Percentiles rank a stretch among this genome's conserved stretches.
phyloP scores from a whole-genome alignment of 2,329 filamentous ascomycete genomes.

The Penicillium sp. region DNA sequence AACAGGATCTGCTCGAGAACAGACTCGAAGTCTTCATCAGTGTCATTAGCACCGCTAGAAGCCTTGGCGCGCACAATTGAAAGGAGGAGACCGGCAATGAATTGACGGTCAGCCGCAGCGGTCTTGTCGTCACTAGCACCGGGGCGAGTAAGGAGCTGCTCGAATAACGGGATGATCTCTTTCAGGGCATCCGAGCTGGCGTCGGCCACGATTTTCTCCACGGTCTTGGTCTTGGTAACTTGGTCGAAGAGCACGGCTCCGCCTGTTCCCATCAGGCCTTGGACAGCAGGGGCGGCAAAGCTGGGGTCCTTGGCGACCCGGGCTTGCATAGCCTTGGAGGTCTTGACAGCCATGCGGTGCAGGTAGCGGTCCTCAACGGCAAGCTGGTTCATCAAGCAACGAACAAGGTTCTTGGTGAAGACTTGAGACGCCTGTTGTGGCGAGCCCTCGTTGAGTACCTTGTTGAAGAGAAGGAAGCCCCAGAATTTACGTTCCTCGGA shows the following conservation, averaged over 20 bases:
- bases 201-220: conserved; percentile 72
- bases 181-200: conserved; percentile 57
- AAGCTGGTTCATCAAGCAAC: conserved; percentile 81
- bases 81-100: conserved; percentile 58
- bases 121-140: conserved; percentile 50
- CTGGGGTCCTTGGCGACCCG: conserved; percentile 65
- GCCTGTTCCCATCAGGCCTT: conserved; percentile 69
- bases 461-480: conserved; percentile 85
- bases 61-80: conserved; percentile 51
- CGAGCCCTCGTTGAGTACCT: conserved; percentile 64
- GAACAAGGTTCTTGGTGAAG: conserved; percentile 83
- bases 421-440: conserved; percentile 59
- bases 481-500: conserved; percentile 90
- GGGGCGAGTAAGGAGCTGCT: conserved; percentile 51
- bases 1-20: conserved; percentile 52
- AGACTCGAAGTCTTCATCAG: conserved; percentile 40
- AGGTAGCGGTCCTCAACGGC: conserved; percentile 77
- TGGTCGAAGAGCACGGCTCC: conserved; percentile 83
- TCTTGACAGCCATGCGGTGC: conserved; percentile 76
- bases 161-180: conserved; percentile 59
- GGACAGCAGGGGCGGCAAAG: conserved; percentile 65
- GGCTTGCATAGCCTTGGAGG: conserved; percentile 71
- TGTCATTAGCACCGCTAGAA: conserved; percentile 31
- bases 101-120: conserved; percentile 52
- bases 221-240: conserved; percentile 80